phyloP scores from a whole-genome alignment of 768 basidiomycete genomes.

The Pulveroboletus sp. region DNA sequence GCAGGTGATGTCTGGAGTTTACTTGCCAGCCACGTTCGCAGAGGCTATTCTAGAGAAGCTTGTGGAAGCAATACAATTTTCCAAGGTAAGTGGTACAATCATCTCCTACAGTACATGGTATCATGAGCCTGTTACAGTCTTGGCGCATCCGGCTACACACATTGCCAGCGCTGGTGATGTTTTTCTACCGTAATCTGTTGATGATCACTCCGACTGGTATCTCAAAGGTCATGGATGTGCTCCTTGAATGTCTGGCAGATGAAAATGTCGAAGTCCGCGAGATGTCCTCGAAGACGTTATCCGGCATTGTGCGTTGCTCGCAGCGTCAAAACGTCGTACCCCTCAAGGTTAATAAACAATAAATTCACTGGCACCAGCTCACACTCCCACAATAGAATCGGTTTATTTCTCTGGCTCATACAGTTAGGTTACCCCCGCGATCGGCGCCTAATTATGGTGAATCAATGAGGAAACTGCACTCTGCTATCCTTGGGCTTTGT shows the following conservation, averaged over 20 bases:
- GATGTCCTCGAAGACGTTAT: slow-evolving; percentile 82
- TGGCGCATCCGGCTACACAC: slow-evolving; percentile 89
- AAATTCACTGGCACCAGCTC: neutral
- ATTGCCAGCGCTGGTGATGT: slow-evolving; percentile 81
- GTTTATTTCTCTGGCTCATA: slow-evolving; percentile 62
- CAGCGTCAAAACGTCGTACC: slow-evolving; percentile 82
- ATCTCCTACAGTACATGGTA: slow-evolving; percentile 1
- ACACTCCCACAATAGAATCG: slow-evolving; percentile 51
- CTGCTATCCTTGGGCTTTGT: slow-evolving; percentile 90
- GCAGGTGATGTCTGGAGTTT: slow-evolving; percentile 76
- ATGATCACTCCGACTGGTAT: slow-evolving; percentile 66
- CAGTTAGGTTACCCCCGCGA: slow-evolving; percentile 61
- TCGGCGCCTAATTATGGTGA: slow-evolving; percentile 70
- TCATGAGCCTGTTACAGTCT: slow-evolving; percentile 45
- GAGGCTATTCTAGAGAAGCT: slow-evolving; percentile 57
- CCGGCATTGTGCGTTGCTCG: slow-evolving; percentile 86
- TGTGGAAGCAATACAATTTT: slow-evolving; percentile 69
- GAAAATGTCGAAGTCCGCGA: slow-evolving; percentile 92
- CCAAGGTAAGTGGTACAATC: slow-evolving; percentile 47
- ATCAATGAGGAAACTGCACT: slow-evolving; percentile 70
- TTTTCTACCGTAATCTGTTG: slow-evolving; percentile 87
- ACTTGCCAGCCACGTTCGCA: slow-evolving; percentile 65
- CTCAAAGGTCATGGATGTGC: slow-evolving; percentile 71
- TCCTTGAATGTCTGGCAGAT: slow-evolving; percentile 80
- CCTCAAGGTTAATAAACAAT: slow-evolving; percentile 53